phyloP scores from a whole-genome alignment of 805 yeast genomes.

The Clavispora carvajalis region DNA sequence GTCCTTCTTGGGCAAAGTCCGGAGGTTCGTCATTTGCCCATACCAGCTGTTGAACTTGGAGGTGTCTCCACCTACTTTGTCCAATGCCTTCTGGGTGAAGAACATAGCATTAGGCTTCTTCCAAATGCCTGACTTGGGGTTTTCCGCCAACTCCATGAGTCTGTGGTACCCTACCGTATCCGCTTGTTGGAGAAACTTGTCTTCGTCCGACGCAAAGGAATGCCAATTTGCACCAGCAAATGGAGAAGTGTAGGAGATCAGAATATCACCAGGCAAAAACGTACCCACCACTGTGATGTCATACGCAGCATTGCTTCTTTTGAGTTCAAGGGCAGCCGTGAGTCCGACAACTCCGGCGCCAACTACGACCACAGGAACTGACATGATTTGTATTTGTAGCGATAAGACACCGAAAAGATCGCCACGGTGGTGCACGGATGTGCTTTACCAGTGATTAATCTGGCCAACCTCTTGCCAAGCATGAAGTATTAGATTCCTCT shows the following conservation, averaged over 20 bases:
- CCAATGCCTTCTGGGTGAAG: conserved; percentile 10
- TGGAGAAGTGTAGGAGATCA: conserved; percentile 55
- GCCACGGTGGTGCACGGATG: too few relatives aligned
- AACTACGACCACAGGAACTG: conserved; percentile 8
- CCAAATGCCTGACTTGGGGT: conserved; percentile 44
- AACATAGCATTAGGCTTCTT: conserved; percentile 9
- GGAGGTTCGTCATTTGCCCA: conserved; percentile 34
- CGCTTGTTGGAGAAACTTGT: conserved; percentile 18
- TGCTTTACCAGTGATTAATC: too few relatives aligned
- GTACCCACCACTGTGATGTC: conserved; percentile 29
- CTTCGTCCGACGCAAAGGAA: conserved; percentile 46
- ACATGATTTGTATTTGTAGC: too few relatives aligned
- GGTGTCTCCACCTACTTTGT: conserved; percentile 5
- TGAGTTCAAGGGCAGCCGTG: conserved; percentile 30
- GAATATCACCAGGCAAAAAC: conserved; percentile 51
- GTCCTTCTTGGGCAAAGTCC: conserved; percentile 28
- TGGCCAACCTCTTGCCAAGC: too few relatives aligned
- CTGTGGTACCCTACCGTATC: conserved; percentile 48
- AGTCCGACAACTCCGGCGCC: conserved; percentile 37
- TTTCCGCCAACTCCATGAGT: conserved; percentile 42
- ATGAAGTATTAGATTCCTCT: too few relatives aligned
- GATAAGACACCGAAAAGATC: too few relatives aligned
- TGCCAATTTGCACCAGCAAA: conserved; percentile 73
- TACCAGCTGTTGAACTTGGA: conserved; percentile 41
- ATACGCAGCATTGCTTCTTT: conserved; percentile 9